Evolutionary conservation across 192 early-diverging fungal genomes (phyloP).

Genomic region (Gonapodya prolifera): DNA sequence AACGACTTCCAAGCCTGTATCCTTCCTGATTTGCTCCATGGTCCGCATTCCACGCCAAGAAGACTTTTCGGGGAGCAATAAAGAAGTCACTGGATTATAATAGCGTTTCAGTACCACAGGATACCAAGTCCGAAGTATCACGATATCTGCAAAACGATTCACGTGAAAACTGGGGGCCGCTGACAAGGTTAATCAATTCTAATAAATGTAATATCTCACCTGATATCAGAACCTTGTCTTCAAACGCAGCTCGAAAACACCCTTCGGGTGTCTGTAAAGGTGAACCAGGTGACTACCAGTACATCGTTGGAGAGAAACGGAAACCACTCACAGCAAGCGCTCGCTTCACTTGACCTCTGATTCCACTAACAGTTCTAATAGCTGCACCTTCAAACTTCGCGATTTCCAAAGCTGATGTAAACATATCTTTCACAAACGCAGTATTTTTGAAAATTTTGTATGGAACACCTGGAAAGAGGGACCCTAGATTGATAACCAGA

Average conservation of each 20-base stretch:
- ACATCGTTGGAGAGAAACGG: background rate
- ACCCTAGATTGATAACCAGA: too few species aligned
- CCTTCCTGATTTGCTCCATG: conserved; percentile 70
- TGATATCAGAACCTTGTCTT: conserved; percentile 92
- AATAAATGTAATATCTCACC: conserved; percentile 25
- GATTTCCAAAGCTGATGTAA: conserved; percentile 87
- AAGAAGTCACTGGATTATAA: conserved; percentile 95
- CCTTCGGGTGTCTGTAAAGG: conserved; percentile 63
- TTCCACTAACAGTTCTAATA: conserved; percentile 91
- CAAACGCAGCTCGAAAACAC: conserved; percentile 92
- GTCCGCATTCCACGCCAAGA: conserved; percentile 83
- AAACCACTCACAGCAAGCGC: conserved; percentile 36
- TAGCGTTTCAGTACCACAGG: conserved; percentile 87
- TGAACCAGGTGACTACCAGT: background rate
- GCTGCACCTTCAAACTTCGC: conserved; percentile 96
- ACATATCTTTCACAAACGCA: conserved; percentile 97
- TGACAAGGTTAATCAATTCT: background rate
- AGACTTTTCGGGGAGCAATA: conserved; percentile 59
- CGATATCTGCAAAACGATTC: conserved; percentile 57
- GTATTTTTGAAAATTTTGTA: conserved; percentile 95
- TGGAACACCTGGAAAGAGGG: too few species aligned
- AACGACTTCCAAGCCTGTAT: conserved; percentile 45
- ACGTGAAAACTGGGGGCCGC: conserved; percentile 5
- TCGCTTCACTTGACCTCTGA: conserved; percentile 98
- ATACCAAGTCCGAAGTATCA: conserved; percentile 95